phyloP scores from a whole-genome alignment of 2,329 filamentous ascomycete species.

The Talaromyces pinophilus region DNA sequence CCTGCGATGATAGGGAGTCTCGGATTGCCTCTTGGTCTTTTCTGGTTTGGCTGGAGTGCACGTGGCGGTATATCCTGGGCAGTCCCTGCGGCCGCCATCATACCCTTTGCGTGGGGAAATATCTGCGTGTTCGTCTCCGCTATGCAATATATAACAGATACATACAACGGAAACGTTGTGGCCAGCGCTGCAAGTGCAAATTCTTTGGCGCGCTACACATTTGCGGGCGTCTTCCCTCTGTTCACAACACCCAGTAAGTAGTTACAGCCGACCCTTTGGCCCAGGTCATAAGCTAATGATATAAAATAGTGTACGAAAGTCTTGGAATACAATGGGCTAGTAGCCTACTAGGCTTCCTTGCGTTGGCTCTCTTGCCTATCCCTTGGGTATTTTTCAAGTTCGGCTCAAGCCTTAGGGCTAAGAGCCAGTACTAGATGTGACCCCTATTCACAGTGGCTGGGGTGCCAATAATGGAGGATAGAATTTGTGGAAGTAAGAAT shows the following conservation, averaged over 20 bases:
- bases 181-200: slow-evolving; percentile 38
- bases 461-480: neutral
- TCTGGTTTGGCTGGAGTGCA: slow-evolving; percentile 54
- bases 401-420: neutral
- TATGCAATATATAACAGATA: slow-evolving; percentile 15
- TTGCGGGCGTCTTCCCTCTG: slow-evolving; percentile 40
- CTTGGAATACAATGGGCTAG: slow-evolving; percentile 64
- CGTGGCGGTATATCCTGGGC: slow-evolving; percentile 45
- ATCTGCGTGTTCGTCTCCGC: slow-evolving; percentile 30
- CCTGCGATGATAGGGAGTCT: slow-evolving; percentile 54
- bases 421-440: neutral
- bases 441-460: neutral
- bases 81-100: slow-evolving; percentile 28
- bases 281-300: neutral
- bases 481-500: neutral
- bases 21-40: slow-evolving; percentile 49
- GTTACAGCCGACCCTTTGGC: neutral
- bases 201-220: slow-evolving; percentile 34
- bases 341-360: slow-evolving; percentile 59
- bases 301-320: slow-evolving; percentile 55
- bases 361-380: slow-evolving; percentile 45
- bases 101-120: slow-evolving; percentile 33
- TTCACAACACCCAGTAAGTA: slow-evolving; percentile 32
- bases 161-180: slow-evolving; percentile 27
- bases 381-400: slow-evolving; percentile 34